Base-by-base conservation (phyloP, 116 monocot genomes). In the Iris pallida region DNA sequence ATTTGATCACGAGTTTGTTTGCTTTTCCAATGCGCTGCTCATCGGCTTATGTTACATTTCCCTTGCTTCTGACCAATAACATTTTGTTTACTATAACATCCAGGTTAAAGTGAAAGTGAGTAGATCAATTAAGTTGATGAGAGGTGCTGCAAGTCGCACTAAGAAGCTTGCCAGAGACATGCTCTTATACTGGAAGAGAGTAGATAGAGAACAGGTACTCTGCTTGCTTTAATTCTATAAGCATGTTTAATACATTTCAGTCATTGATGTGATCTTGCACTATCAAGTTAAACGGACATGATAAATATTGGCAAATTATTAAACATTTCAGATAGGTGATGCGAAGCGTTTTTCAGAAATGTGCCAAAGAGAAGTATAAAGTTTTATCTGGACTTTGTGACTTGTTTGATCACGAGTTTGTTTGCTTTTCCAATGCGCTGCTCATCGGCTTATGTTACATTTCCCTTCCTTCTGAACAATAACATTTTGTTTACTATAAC, bases 171-270 rank as follows among this genome's bases (percentile, higher is more conserved):
- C 85, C 48, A 92, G 90, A 65, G 97, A 98, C 52, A 85, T 86
- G 80, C 73, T 90, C 54, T 68, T 93, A 70, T 98, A 88, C 67
- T 88, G 85, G 90, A 98, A 98, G 69, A 86, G 82, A 76, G 76
- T 90, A 60, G 97, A 98, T 65, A 98, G 83, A 74, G 97, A 98
- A 63, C 97, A 98, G 90, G 97, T 92, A 56, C 30, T 30, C 30
- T 30, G 30, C 30, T 30, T 30, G 30, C 30, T 30, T 30, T 30
- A 30, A 30, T 30, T 30, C 2, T 3, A 30, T 30, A 1, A 30
- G 30, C 30, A 30, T 30, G 30, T 30, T 30, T 30, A 30, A 30
- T 30, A 0, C 30, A 30, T 30, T 30, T 30, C 30, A 30, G 30
- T 30, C 3, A 0, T 30, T 30, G 30, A 30, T 30, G 30, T 30